These are phyloP conservation scores for Annulohypoxylon truncatum DNA, from an alignment of 2,329 filamentous ascomycete genomes.

Conservation along the genomic window DNA sequence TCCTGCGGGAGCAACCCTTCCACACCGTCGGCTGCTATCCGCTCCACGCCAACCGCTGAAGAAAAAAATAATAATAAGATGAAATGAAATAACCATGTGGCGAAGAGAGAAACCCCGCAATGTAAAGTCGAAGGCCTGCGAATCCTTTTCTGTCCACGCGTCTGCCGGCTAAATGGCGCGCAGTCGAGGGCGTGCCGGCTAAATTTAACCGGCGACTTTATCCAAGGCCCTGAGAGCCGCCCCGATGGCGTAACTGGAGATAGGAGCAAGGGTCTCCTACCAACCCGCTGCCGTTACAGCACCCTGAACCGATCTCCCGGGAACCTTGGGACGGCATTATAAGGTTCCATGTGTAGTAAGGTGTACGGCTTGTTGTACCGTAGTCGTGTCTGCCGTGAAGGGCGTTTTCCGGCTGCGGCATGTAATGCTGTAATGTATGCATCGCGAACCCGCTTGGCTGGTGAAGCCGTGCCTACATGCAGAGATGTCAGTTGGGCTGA, in stretches of 20 bases:
- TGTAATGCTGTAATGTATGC: constrained; percentile 20
- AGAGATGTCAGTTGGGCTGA: constrained; percentile 10
- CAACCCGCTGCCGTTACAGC: constrained; percentile 20
- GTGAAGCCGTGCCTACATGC: constrained; percentile 2
- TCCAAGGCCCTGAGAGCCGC: constrained; percentile 38
- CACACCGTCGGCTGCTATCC: constrained; percentile 29
- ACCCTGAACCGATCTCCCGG: constrained; percentile 41
- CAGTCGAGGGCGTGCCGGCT: constrained; percentile 35
- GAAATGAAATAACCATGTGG: constrained; percentile 3
- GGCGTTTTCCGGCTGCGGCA: constrained; percentile 29
- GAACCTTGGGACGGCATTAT: constrained; percentile 33
- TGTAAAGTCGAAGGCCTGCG: not conserved
- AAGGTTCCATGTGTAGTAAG: constrained; percentile 13
- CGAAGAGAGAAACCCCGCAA: constrained; percentile 19
- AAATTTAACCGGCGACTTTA: constrained; percentile 36
- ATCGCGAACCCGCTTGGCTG: constrained; percentile 21
- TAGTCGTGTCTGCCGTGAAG: constrained; percentile 23
- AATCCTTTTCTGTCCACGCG: not conserved
- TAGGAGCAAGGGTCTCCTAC: constrained; percentile 3
- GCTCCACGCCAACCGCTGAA: constrained; percentile 31
- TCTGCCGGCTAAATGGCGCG: constrained; percentile 38
- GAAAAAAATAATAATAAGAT: constrained; percentile 27
- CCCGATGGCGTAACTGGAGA: not conserved
- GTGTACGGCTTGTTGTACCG: not conserved
- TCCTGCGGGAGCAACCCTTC: constrained; percentile 38